Base-by-base conservation (phyloP, 2,329 filamentous ascomycete species). In the Elsinoe necatrix region DNA sequence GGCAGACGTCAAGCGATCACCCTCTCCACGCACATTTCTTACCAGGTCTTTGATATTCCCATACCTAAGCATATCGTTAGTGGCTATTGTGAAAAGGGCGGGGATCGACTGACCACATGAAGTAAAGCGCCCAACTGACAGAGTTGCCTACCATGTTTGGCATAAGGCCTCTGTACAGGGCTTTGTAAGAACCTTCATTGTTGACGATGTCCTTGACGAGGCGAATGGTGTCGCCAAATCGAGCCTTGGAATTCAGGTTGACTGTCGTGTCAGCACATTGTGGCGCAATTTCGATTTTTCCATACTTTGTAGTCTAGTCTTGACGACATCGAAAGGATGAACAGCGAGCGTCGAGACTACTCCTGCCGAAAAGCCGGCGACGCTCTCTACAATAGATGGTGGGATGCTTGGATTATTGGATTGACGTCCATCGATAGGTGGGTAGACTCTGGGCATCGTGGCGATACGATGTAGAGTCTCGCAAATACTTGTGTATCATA, bases 281-380 rank as follows among this genome's bases (percentile, higher is more conserved):
- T 21, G 23, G 29, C 14, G 12, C 1, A 7, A 31, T 14, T 21
- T 45, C 14, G n/a, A 29, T 9, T 16, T 14, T 39, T 12, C 20
- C 56, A 41, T 55, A 61, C 59, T 67, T 75, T 98, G 93, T 68
- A 98, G 83, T 61, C 93, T 86, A 60, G 92, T 97, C 78, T 98
- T 98, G 69, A 97, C 84, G 61, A 98, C 84, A 73, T 98, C 93
- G 59, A 98, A 82, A 29, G 93, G 93, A 69, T 97, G 92, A 54
- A 93, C 86, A 57, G 84, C 85, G 50, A 97, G 78, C 21, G 93
- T 97, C 55, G 91, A 87, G 64, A 90, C 80, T 57, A 89, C 80
- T 60, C 93, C 93, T 59, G 93, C 93, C 62, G 86, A 87, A 71
- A 98, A 86, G 64, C 93, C 93, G 60, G 93, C 89, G 69, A 91